These are phyloP conservation scores for Macadamia tetraphylla DNA, from an alignment of 164 flowering plant species.

Conservation along the genomic window DNA sequence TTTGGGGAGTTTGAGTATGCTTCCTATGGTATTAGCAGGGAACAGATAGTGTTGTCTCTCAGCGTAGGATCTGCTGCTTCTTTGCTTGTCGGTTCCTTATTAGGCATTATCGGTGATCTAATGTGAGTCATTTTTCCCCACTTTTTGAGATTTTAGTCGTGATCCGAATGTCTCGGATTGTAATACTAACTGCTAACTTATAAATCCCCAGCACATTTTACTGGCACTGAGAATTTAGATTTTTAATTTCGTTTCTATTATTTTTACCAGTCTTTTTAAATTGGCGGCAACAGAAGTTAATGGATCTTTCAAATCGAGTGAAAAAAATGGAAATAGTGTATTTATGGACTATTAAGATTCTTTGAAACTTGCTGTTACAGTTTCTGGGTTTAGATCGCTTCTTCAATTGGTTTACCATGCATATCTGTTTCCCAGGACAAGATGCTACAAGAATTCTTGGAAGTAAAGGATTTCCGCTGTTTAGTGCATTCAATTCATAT, in stretches of 20 bases:
- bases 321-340: no score
- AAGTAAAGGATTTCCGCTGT: neutral
- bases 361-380: neutral
- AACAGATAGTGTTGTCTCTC: conserved; percentile 48
- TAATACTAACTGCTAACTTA: neutral
- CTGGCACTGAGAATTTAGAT: neutral
- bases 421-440: neutral
- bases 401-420: neutral
- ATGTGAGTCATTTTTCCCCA: conserved; percentile 45
- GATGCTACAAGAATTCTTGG: neutral
- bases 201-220: neutral
- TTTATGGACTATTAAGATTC: neutral
- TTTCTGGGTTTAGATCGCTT: neutral
- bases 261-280: no score
- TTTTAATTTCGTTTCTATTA: neutral
- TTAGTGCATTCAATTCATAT: neutral
- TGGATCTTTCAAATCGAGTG: no score
- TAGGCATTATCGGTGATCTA: conserved; percentile 72
- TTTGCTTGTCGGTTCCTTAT: conserved; percentile 43
- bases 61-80: conserved; percentile 54
- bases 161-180: neutral
- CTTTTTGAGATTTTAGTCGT: neutral
- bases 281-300: neutral
- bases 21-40: conserved; percentile 48
- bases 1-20: conserved; percentile 74